Percentiles rank a stretch among this genome's conserved stretches.
phyloP scores from a whole-genome alignment of 1,284 basidiomycete genomes.

The Trametes hirsuta region DNA sequence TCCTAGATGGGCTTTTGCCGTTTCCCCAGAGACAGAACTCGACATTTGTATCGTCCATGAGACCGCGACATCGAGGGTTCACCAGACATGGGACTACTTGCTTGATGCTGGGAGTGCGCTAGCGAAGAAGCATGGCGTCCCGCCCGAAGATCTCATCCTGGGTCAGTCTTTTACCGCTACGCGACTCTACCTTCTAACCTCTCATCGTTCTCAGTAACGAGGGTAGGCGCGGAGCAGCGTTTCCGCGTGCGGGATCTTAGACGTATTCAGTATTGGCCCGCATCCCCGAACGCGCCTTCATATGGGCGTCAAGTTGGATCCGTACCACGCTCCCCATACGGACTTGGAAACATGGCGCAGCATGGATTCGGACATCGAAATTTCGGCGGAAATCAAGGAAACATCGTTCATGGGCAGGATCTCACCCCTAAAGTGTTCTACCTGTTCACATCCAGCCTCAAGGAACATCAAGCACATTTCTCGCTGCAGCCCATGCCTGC shows the following conservation, averaged over 20 bases:
- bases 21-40: constrained; percentile 40
- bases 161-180: constrained; percentile 34
- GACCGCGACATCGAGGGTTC: constrained; percentile 31
- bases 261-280: constrained; percentile 12
- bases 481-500: constrained; percentile 28
- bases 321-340: not conserved
- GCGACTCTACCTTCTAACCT: not conserved
- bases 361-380: not conserved
- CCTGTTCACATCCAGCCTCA: constrained; percentile 29
- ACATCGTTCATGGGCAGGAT: constrained; percentile 19
- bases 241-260: constrained; percentile 28
- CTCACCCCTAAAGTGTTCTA: constrained; percentile 28
- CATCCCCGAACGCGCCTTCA: not conserved
- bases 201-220: constrained; percentile 25
- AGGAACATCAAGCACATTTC: constrained; percentile 26
- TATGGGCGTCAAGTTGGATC: not conserved
- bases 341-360: not conserved
- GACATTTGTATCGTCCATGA: constrained; percentile 45
- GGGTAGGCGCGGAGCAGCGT: constrained; percentile 30
- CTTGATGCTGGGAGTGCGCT: constrained; percentile 40
- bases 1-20: constrained; percentile 49
- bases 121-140: constrained; percentile 38
- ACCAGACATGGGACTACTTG: constrained; percentile 49
- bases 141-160: constrained; percentile 49
- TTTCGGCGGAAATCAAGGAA: not conserved